Base-by-base conservation (phyloP, 441 rosid genomes). In the Flueggea neowawraea region DNA sequence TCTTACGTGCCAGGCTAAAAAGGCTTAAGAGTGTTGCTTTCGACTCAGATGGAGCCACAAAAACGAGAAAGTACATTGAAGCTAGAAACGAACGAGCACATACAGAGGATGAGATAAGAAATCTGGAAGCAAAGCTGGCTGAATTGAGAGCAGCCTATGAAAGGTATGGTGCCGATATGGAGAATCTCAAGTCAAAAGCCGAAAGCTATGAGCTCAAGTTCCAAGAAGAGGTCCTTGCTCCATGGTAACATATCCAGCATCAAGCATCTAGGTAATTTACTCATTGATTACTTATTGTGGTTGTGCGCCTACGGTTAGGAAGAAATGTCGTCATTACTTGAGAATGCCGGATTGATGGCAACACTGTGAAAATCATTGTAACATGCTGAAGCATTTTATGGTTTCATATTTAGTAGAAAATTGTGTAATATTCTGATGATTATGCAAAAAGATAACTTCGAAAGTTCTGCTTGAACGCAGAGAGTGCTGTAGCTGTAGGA, bases 41-140 rank as follows among this genome's bases (percentile, higher is more conserved):
- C 7, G 85, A 82, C n/a, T 75, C 86, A 8, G 88, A 79, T 64
- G 78, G 73, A 50, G 82, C 87, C 10, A 55, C 59, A 36, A 82
- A 79, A 28, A 67, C 78, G n/a, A 75, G 78, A 70, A 82, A 79
- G 77, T 84, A 84, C 45, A 45, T 76, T 55, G 81, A 75, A 75
- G 86, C 90, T 43, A 78, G 73, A 75, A 62, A 51, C 9, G 78
- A 78, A 60, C 58, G 63, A 58, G 60, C 66, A 43, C 68, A 47
- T 7, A 50, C 72, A 0, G 74, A 68, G 54, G 77, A 79, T 6
- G 81, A 82, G 68, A 82, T 84, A 41, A 68, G 65, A 64, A 76
- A 74, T 48, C 73, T 84, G 31, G 80, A 82, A 75, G 74, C 74
- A n/a, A 79, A 75, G 80, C 81, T 87, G 48, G 60, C 36, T 48